Conservation (phyloP, 257 asterid species). For the Solanum infundibuliforme region DNA sequence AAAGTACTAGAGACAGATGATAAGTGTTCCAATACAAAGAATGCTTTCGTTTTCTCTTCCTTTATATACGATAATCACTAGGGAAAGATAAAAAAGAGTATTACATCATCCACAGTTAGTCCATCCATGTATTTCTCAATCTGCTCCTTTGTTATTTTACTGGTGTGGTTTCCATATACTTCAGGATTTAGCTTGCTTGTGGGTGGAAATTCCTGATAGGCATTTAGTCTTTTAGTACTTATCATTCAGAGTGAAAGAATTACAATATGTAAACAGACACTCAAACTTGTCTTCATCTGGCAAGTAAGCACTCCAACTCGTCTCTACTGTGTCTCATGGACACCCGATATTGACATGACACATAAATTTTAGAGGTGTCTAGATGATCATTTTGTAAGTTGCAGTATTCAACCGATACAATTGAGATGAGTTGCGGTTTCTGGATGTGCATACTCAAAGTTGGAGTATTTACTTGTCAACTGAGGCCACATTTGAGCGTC, state of each 20-base stretch:
- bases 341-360: background rate
- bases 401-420: background rate
- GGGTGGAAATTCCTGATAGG: constrained; percentile 75
- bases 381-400: background rate
- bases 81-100: background rate
- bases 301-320: background rate
- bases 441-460: background rate
- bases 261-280: background rate
- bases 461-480: background rate
- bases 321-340: background rate
- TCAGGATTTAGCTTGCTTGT: constrained; percentile 44
- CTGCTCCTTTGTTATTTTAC: constrained; percentile 46
- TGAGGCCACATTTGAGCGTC: background rate
- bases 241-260: background rate
- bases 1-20: background rate
- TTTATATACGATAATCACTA: background rate
- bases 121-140: constrained; percentile 63
- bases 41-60: background rate
- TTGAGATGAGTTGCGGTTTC: background rate
- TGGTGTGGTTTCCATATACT: constrained; percentile 54
- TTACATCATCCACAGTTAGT: constrained; percentile 49
- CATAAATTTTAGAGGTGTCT: background rate
- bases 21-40: background rate
- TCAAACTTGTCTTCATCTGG: background rate
- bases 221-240: background rate